Base-by-base conservation (phyloP, 2,329 filamentous ascomycete species). In the Colletotrichum brevisporum region DNA sequence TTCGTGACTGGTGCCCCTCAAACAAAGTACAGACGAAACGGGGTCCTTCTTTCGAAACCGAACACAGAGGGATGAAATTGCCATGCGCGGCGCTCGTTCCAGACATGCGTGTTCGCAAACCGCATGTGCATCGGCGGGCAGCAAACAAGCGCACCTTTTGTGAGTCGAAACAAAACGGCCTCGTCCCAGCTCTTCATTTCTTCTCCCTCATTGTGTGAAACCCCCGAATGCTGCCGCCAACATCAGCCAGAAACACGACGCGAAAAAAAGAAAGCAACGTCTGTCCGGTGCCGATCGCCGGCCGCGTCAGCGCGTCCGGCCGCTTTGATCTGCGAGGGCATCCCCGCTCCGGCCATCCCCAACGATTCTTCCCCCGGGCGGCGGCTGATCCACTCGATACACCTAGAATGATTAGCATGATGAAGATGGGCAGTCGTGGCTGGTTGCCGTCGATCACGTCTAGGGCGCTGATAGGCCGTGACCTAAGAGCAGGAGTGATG, bases 281-380 rank as follows among this genome's bases (percentile, higher is more conserved):
- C 13, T 9, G 41, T 43, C 41, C 41, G 4, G 41, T 43, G 41
- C 41, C 41, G 41, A 43, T 43, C 41, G 41, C 16, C 41, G 13
- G n/a, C 41, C 41, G 41, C 41, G 41, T 43, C 31, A 36, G 16
- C 41, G 16, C 41, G 41, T 43, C n/a, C 47, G 18, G n/a, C 27
- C 43, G 57, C 43, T 62, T 50, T 66, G 60, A 54, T 58, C 47
- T 48, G 47, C 60, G 65, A 68, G 53, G 65, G 16, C 39, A 65
- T 53, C 53, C 65, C 39, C 26, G 47, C 41, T 48, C 21, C 39
- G 26, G 47, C 4, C 18, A 6, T 63, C 41, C 27, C 9, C 15
- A 36, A 41, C 21, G 48, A 16, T 26, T 41, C n/a, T 63, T 39
- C n/a, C 26, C 48, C 36, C 5, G 10, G 47, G 27, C 24, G 18